Evolutionary conservation across 1,284 basidiomycete genomes (phyloP).

Genomic region (Mycena sp.): DNA sequence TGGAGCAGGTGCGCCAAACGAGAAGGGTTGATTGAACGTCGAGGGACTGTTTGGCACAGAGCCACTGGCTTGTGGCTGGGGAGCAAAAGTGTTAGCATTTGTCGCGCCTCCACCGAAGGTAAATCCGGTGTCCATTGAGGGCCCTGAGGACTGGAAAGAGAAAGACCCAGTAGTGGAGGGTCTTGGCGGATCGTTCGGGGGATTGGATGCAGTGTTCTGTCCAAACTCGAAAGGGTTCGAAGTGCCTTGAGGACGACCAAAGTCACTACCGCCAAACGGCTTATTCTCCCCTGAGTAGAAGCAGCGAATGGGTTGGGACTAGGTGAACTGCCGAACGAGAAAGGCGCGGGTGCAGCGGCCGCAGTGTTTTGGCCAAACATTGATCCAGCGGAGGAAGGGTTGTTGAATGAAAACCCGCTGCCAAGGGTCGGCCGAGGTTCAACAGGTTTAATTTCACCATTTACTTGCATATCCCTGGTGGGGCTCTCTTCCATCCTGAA

Average conservation of each 20-base stretch:
- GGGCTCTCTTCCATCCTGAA: conserved; percentile 79
- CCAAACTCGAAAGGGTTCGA: conserved; percentile 42
- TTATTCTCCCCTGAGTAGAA: conserved; percentile 42
- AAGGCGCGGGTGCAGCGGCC: conserved; percentile 43
- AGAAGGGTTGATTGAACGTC: conserved; percentile 55
- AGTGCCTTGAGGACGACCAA: conserved; percentile 28
- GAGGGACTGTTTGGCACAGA: conserved; percentile 69
- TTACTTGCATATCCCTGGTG: conserved; percentile 56
- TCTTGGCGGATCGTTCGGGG: conserved; percentile 46
- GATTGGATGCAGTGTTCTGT: conserved; percentile 42
- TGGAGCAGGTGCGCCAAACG: conserved; percentile 45
- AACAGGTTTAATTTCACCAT: conserved; percentile 44
- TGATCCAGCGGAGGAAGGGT: conserved; percentile 43
- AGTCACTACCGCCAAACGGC: conserved; percentile 43
- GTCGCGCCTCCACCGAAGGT: conserved; percentile 47
- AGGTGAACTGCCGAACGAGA: conserved; percentile 47
- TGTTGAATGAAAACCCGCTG: conserved; percentile 54
- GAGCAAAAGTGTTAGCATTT: conserved; percentile 54
- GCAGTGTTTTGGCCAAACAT: conserved; percentile 49
- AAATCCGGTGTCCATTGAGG: conserved; percentile 46
- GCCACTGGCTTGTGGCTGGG: conserved; percentile 44
- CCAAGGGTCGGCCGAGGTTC: conserved; percentile 49
- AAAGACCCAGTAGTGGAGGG: conserved; percentile 53
- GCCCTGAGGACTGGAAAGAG: conserved; percentile 47
- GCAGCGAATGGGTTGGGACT: conserved; percentile 44